Evolutionary conservation across 192 early-diverging fungal species (phyloP).

Genomic region (Backusella westeae): DNA sequence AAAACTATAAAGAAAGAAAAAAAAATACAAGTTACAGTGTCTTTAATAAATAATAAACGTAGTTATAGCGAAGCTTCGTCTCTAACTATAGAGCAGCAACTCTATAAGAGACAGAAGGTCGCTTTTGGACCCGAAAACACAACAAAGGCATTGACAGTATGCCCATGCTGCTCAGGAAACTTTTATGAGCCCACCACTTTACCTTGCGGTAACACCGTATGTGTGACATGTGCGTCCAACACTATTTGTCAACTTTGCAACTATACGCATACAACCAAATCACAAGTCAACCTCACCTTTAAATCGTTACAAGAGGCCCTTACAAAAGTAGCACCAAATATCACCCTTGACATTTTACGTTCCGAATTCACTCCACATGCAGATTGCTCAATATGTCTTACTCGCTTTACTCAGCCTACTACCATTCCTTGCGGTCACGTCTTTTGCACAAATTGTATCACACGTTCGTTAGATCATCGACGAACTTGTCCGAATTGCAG

Average conservation of each 20-base stretch:
- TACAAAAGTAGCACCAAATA: background rate
- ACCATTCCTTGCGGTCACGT: constrained; percentile 69
- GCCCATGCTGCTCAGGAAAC: constrained; percentile 34
- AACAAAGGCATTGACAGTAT: constrained; percentile 22
- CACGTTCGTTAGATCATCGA: constrained; percentile 53
- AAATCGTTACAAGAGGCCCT: constrained; percentile 21
- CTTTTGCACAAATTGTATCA: constrained; percentile 58
- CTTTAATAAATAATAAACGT: constrained; percentile 11
- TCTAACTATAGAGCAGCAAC: background rate
- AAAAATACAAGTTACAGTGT: background rate
- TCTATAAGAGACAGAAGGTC: background rate
- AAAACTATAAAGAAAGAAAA: background rate
- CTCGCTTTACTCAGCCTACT: constrained; percentile 52
- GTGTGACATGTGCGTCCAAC: constrained; percentile 20
- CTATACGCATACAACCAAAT: constrained; percentile 8
- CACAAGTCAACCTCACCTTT: constrained; percentile 33
- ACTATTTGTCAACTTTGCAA: constrained; percentile 11
- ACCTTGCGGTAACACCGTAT: constrained; percentile 44
- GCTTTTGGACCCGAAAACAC: constrained; percentile 13
- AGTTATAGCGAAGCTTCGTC: background rate
- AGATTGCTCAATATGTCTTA: constrained; percentile 63
- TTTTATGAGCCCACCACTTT: constrained; percentile 39
- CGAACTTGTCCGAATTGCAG: constrained; percentile 46
- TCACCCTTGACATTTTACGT: constrained; percentile 5
- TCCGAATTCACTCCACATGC: constrained; percentile 8